Conservation (phyloP, 371 early-diverging fungal species). For the Batkoa obscura region DNA sequence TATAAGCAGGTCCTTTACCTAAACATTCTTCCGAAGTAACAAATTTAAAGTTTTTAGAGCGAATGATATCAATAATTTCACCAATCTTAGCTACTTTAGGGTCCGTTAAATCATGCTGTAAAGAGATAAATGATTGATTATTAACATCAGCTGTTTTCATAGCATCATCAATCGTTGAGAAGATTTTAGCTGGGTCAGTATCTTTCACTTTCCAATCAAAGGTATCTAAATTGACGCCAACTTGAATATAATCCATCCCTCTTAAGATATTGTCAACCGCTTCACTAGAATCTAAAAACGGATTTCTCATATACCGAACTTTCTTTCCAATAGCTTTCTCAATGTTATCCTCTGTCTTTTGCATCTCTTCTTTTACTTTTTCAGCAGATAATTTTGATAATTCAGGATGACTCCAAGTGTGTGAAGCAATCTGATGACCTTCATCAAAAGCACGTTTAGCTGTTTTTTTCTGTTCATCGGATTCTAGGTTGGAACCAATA, state of each 20-base stretch:
- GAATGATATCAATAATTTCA: not conserved
- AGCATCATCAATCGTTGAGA: not conserved
- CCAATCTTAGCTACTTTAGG: not conserved
- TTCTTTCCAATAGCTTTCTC: slow-evolving; percentile 17
- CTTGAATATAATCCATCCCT: slow-evolving; percentile 1
- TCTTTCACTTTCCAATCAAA: slow-evolving; percentile 9
- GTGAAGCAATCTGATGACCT: slow-evolving; percentile 28
- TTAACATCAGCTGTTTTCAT: not conserved
- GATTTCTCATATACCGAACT: slow-evolving; percentile 23
- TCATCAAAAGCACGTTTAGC: not conserved
- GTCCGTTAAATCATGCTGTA: slow-evolving; percentile 1
- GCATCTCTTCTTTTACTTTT: slow-evolving; percentile 11
- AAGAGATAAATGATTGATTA: not conserved
- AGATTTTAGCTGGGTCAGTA: not conserved
- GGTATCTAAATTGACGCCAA: slow-evolving; percentile 11
- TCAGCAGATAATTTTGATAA: slow-evolving; percentile 17
- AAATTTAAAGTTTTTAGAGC: slow-evolving; percentile 5
- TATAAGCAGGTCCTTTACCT: not conserved
- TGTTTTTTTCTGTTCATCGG: not conserved
- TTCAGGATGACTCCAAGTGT: slow-evolving; percentile 28
- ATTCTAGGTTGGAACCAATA: slow-evolving; percentile 18
- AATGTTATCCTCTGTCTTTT: slow-evolving; percentile 13
- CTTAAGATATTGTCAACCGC: not conserved
- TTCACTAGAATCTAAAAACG: slow-evolving; percentile 5
- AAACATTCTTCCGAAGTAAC: slow-evolving; percentile 9